Evolutionary conservation across 2,329 filamentous ascomycete genomes (phyloP), one percentile per base, ranked within the genome.

Genomic region (Pestalotiopsis sp.): DNA sequence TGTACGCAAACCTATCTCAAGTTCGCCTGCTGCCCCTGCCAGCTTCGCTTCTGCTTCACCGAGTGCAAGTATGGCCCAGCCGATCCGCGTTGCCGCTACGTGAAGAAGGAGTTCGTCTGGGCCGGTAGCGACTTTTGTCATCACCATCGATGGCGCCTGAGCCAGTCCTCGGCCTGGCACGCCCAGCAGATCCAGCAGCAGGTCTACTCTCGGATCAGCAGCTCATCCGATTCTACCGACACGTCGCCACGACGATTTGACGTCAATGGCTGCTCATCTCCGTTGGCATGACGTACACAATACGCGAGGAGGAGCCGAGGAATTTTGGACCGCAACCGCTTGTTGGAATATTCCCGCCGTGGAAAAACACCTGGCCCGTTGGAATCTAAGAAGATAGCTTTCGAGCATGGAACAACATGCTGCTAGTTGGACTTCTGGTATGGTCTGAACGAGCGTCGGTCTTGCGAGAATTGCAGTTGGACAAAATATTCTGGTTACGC

Each of bases 21-120:
- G 25, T 76, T 73, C 64, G 45, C 31, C 6, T 41, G 65, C 59
- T 76, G 75, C 64, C 71, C 73, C 14, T 76, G 75, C 66, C 63
- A 76, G n/a, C 71, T 74, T 39, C 68, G 69, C 41, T 68, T 71
- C 66, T 49, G 57, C n/a, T 65, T 74, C 38, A 66, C 73, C 12
- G 72, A 74, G 62, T 75, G 73, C 59, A 9, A 45, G 6, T 69
- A 71, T 58, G 73, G 73, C 31, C 69, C 66, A 57, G 57, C 64
- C 7, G 67, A 70, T n/a, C 69, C 73, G 36, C 70, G 68, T 39
- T 75, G 73, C 71, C 59, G 59, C 23, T 27, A 66, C 60, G 70
- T 73, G 13, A 68, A 69, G 56, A 64, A 45, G 20, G 70, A 67
- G 67, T 61, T 70, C 65, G 58, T 69, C 58, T 69, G 70, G 68